Evolutionary conservation across 148 eudicot genomes (phyloP), one percentile per base, ranked within the genome.

Genomic region (Linanthus parryae): DNA sequence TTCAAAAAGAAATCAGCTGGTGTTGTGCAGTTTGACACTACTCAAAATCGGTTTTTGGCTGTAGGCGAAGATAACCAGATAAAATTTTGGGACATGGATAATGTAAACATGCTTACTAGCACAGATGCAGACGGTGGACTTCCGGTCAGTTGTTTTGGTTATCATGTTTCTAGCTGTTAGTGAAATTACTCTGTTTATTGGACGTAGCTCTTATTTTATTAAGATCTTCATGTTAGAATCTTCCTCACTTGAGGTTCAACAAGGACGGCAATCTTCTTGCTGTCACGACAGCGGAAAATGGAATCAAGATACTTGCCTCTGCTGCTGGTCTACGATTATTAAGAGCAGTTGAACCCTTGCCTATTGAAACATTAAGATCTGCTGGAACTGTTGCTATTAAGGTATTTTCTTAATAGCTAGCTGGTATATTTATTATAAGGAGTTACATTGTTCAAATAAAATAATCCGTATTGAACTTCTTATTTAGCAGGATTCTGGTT

Each of bases 31-130:
- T 92, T 92, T 55, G 98, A 92, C 50, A 79, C 96, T 1, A 81
- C 97, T 42, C 83, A 86, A 58, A 90, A 90, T 65, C 88, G 67
- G 69, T 83, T 91, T 52, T 74, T 91, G 67, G 97, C 95, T 48
- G 97, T 68, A 2, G 97, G 97, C 42, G 97, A 91, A 57, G 95
- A 91, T 38, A 66, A 63, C 66, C 95, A 85, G 64, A 83, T 90
- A 26, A 90, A 90, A 63, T 80, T 85, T 65, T 90, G 97, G 97
- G 95, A 90, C 63, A 82, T 85, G 97, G 97, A 90, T 61, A 75
- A 68, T 48, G 43, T 33, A 54, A 80, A 70, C 57, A 19, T 73
- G 28, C 68, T 89, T 21, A 66, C 85, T 27, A 70, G 66, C 50
- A 77, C 76, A 30, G 95, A 85, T 58, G 97, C 95, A 23, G 88